Evolutionary conservation across 2,329 filamentous ascomycete species (phyloP).

Genomic region (Aureobasidium mangrovei): DNA sequence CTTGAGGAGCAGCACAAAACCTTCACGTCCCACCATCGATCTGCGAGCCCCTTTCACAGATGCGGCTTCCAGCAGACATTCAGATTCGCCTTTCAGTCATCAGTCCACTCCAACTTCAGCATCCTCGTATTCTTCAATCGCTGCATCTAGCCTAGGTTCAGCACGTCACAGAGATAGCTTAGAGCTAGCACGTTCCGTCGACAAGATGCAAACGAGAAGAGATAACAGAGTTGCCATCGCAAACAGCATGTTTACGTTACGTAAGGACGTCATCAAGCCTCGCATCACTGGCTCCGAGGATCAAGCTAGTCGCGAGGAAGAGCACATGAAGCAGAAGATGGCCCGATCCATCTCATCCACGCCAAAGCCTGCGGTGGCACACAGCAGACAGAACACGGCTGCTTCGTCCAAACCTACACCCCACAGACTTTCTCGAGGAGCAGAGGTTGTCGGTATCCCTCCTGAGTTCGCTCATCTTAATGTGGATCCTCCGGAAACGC

Average conservation of each 20-base stretch:
- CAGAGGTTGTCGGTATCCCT: constrained; percentile 16
- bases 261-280: background rate
- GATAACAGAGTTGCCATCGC: background rate
- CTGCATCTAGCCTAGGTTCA: constrained; percentile 26
- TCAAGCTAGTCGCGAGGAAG: background rate
- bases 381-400: background rate
- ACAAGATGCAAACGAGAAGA: background rate
- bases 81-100: constrained; percentile 67
- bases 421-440: background rate
- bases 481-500: constrained; percentile 48
- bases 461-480: constrained; percentile 44
- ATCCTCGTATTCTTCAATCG: constrained; percentile 62
- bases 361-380: background rate
- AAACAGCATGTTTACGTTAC: background rate
- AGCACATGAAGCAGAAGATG: background rate
- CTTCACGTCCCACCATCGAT: background rate
- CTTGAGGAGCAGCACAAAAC: background rate
- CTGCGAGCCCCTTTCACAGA: background rate
- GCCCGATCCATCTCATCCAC: background rate
- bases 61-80: constrained; percentile 59
- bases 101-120: constrained; percentile 73
- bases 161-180: constrained; percentile 10
- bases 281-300: background rate
- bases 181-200: background rate
- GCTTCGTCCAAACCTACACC: background rate